Evolutionary conservation across 371 early-diverging fungal species (phyloP), one percentile per base, ranked within the genome.

Genomic region (Mucor circinelloides): DNA sequence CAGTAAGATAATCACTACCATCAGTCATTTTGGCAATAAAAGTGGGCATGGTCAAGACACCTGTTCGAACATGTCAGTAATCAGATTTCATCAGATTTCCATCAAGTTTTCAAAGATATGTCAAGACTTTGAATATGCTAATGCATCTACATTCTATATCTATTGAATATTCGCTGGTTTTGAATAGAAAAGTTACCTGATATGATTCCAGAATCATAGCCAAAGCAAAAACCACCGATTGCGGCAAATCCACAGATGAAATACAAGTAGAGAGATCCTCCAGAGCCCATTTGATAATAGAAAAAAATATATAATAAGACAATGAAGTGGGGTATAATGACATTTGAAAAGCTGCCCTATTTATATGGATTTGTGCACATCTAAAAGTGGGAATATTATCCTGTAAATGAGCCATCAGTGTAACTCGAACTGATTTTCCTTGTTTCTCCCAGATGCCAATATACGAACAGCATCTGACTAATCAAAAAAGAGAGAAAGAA

Each of bases 131-230:
- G 17, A 40, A 40, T 4, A 17, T 8, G 34, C 34, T 9, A 34
- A 34, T 34, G 34, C 34, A 34, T 6, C 34, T 34, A 40, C 36
- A 40, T 17, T 6, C 40, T 5, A 0, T 40, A 17, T 40, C 40
- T 40, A 6, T 40, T 40, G 40, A 15, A 10, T 5, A 40, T 40
- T 40, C 40, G 17, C 6, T 40, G 17, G 9, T 40, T n/a, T 40
- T 40, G 5, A 5, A 40, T 6, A 4, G 40, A 17, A 40, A 40
- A 40, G 17, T 40, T 40, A 40, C 40, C 86, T 71, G 78, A 70
- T 55, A 86, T 76, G 63, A 80, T 73, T 80, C 86, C 86, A 38
- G 80, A 76, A 68, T 86, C 86, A 73, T 85, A 81, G 68, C 84
- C 84, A 65, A 84, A 84, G 54, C 76, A 80, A 57, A 84, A 75